These are phyloP conservation scores for Oxytropis ochrocephala DNA, from an alignment of 306 rosid species.

Conservation along the genomic window DNA sequence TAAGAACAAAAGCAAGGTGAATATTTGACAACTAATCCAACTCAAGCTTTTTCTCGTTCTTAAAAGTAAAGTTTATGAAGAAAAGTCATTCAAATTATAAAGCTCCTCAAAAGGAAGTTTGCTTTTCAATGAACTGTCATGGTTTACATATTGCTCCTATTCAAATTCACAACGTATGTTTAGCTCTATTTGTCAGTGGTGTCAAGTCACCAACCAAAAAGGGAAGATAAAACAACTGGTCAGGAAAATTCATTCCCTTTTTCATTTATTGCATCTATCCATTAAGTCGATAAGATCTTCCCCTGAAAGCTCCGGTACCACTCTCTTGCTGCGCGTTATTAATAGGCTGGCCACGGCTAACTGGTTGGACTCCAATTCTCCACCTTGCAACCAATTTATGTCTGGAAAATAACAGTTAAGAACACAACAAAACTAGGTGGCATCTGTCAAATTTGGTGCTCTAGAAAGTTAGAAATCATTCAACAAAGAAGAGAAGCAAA, in stretches of 20 bases:
- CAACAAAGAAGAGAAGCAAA: not conserved
- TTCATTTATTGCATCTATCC: constrained; percentile 25
- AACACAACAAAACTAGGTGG: constrained; percentile 17
- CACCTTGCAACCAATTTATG: constrained; percentile 64
- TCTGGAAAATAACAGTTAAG: constrained; percentile 54
- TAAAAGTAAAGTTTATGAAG: constrained; percentile 13
- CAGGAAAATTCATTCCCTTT: constrained; percentile 4
- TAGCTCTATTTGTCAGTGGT: constrained; percentile 20
- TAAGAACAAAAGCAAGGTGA: not conserved
- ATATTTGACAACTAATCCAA: constrained; percentile 4
- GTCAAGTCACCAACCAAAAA: constrained; percentile 14
- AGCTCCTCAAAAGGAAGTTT: constrained; percentile 14
- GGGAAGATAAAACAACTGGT: constrained; percentile 5
- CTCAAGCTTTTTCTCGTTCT: not conserved
- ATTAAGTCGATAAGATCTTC: constrained; percentile 67
- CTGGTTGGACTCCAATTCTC: constrained; percentile 60
- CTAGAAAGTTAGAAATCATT: not conserved
- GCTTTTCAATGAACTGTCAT: constrained; percentile 16
- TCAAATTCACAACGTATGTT: constrained; percentile 16
- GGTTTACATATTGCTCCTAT: constrained; percentile 10
- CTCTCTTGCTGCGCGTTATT: constrained; percentile 42
- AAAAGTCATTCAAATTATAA: not conserved
- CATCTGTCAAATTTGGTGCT: not conserved
- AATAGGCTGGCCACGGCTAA: constrained; percentile 38
- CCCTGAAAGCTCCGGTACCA: constrained; percentile 66